Conservation (phyloP, 495 filamentous ascomycete species). For the Penicillium argentinense region DNA sequence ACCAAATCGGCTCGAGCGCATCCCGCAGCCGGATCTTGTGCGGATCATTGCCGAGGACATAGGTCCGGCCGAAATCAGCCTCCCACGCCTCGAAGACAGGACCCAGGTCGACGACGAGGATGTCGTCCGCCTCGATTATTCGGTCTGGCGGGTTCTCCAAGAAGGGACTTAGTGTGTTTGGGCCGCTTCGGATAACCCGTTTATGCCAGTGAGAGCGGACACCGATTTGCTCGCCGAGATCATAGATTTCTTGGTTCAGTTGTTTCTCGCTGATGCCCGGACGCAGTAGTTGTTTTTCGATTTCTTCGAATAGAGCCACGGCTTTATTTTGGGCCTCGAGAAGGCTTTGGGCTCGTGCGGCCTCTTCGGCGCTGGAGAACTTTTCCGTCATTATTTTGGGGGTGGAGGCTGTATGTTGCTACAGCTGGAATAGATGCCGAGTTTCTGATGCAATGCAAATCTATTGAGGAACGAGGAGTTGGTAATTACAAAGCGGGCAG, state of each 20-base stretch:
- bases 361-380: conserved; percentile 7
- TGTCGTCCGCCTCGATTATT: conserved; percentile 46
- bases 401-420: neutral
- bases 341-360: conserved; percentile 35
- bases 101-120: conserved; percentile 49
- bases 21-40: conserved; percentile 44
- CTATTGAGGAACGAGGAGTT: no score
- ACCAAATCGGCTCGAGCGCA: conserved; percentile 43
- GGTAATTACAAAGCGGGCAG: no score
- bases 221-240: conserved; percentile 44
- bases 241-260: conserved; percentile 48
- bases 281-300: conserved; percentile 44
- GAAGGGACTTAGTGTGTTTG: conserved; percentile 47
- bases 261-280: conserved; percentile 47
- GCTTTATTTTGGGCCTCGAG: conserved; percentile 45
- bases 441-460: no score
- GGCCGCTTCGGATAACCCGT: conserved; percentile 49
- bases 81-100: conserved; percentile 54
- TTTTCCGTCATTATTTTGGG: neutral
- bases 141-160: conserved; percentile 50
- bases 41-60: conserved; percentile 47
- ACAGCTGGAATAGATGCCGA: no score
- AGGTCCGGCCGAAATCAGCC: conserved; percentile 51
- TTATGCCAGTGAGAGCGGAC: conserved; percentile 53
- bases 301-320: conserved; percentile 45